Base-by-base conservation (phyloP, 495 filamentous ascomycete species). In the Daldinia vernicosa region DNA sequence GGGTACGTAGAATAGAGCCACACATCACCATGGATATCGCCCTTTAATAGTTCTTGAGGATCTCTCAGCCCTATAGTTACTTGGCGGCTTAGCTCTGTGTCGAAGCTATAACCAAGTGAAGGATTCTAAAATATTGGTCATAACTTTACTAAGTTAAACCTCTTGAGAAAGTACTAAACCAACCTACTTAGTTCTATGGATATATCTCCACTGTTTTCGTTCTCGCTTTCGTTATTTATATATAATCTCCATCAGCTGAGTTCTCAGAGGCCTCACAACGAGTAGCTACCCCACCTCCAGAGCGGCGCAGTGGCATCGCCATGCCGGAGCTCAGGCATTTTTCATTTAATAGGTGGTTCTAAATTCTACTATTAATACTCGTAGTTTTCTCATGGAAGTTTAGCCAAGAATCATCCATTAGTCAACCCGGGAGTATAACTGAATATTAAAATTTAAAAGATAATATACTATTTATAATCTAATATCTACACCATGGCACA, bases 191-290 rank as follows among this genome's bases (percentile, higher is more conserved):
- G 32, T 19, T 47, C 43, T 7, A 55, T n/a, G n/a, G 17, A 30
- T 8, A 15, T 59, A 55, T 60, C 63, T 33, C 63, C 22, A 52
- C 61, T 40, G 58, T 15, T 55, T 51, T 67, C 65, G 52, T 37
- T 27, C 15, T 64, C 52, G 55, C 33, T 39, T 27, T 58, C 55
- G 55, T 39, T 22, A 39, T 14, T 33, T 35, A 12, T 35, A 12
- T 35, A 35, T 37, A 35, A 12, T 27, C 28, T 39, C 53, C 28
- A 28, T 19, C 28, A 65, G 39, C 53, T 51, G 55, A 58, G 35
- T 17, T 50, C 43, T 45, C 53, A 28, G 24, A 27, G 17, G 33
- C 22, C 32, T 15, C 19, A 12, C 19, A 22, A 47, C 19, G 19
- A 9, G 19, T 24, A 47, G 19, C 43, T 47, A 47, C 43, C 43